Conservation (phyloP, 768 basidiomycete genomes). For the Pleurotus salmoneostramineus region DNA sequence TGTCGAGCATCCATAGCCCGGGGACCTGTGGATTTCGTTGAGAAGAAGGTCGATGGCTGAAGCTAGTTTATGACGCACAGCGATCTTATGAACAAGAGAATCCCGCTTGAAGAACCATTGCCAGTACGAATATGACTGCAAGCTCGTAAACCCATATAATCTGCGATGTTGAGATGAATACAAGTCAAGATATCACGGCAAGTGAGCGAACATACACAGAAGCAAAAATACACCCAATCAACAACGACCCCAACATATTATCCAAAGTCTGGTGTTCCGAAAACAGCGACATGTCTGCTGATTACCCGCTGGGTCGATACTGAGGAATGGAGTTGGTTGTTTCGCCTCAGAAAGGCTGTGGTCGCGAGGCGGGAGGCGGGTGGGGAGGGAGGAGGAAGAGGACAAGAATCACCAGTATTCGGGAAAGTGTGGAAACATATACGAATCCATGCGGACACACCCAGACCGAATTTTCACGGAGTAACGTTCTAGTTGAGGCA, state of each 20-base stretch:
- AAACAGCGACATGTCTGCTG: not conserved
- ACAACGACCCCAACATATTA: conserved; percentile 3
- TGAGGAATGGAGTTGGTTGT: not conserved
- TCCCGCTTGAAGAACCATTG: not conserved
- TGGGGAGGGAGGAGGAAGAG: not conserved
- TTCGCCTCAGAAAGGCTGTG: not conserved
- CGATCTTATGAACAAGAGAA: not conserved
- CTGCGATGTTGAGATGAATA: not conserved
- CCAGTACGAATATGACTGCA: conserved; percentile 1
- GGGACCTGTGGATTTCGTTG: not conserved
- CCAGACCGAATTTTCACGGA: not conserved
- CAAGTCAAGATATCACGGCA: not conserved
- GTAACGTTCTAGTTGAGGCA: too few species aligned
- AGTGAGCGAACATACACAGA: not conserved
- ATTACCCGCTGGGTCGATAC: not conserved
- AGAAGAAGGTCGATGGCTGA: not conserved
- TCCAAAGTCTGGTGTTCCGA: not conserved
- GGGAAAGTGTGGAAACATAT: not conserved
- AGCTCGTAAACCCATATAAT: not conserved
- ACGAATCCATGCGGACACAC: not conserved
- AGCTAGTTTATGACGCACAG: not conserved
- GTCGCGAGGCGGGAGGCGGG: not conserved
- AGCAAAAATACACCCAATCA: not conserved
- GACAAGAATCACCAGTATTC: not conserved
- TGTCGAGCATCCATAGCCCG: not conserved